These are phyloP conservation scores for Aspergillus egyptiacus DNA, from an alignment of 495 filamentous ascomycete genomes.

Conservation along the genomic window DNA sequence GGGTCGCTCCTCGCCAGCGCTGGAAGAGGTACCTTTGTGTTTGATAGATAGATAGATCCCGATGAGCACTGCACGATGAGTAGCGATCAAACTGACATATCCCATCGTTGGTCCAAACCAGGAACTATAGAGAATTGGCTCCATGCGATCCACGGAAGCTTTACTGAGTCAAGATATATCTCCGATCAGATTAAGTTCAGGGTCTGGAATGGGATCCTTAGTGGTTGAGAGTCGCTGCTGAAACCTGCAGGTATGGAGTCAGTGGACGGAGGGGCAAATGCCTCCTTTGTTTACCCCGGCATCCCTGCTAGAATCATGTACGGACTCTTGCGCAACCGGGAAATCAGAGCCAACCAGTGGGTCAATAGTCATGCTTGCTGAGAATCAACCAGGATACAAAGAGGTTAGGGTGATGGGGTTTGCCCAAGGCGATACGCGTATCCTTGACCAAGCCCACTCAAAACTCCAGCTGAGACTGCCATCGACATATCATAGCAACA, in stretches of 20 bases:
- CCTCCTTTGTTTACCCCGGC: background rate
- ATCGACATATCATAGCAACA: background rate
- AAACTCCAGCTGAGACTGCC: too few relatives aligned
- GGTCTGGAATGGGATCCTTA: background rate
- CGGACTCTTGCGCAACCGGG: conserved; percentile 6
- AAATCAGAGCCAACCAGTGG: background rate
- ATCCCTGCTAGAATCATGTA: conserved; percentile 8
- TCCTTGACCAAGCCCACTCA: too few relatives aligned
- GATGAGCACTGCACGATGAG: too few relatives aligned
- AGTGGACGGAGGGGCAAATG: too few relatives aligned
- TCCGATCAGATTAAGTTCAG: conserved; percentile 4
- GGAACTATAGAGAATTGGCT: background rate
- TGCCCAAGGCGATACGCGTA: background rate
- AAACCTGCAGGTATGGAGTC: too few relatives aligned
- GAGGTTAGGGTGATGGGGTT: background rate
- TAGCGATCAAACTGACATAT: background rate
- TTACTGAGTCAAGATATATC: conserved; percentile 12
- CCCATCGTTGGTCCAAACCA: background rate
- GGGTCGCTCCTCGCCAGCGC: too few relatives aligned
- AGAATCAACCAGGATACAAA: background rate
- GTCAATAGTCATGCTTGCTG: background rate
- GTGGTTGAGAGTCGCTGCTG: background rate
- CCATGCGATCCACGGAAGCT: background rate
- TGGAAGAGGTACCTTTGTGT: too few relatives aligned
- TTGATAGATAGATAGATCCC: too few relatives aligned